Evolutionary conservation across 2,329 filamentous ascomycete genomes (phyloP).

Genomic region (Aspergillus fischeri): DNA sequence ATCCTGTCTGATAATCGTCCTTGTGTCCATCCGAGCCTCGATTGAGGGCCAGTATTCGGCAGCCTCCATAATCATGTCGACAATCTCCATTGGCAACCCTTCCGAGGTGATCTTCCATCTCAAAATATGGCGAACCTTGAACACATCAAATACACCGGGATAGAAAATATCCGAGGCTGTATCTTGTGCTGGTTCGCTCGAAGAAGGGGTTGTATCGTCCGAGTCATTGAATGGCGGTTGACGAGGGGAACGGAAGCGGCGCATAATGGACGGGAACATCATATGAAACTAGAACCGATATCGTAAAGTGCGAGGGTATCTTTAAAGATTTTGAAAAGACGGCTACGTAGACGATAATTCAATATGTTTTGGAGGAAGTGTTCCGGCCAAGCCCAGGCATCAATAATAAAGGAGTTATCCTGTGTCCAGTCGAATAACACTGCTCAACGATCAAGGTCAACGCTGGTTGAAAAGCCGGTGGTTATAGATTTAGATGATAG

Average conservation of each 20-base stretch:
- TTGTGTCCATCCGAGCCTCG: conserved; percentile 15
- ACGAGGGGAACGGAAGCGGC: conserved; percentile 1
- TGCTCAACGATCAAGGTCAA: background rate
- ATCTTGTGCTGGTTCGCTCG: background rate
- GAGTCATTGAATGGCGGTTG: background rate
- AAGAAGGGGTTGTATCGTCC: background rate
- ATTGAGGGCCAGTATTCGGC: conserved; percentile 34
- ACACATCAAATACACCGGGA: conserved; percentile 30
- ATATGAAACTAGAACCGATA: background rate
- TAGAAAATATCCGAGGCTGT: conserved; percentile 15
- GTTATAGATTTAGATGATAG: background rate
- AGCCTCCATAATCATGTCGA: conserved; percentile 38
- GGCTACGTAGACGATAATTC: too few relatives aligned
- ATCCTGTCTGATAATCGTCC: conserved; percentile 27
- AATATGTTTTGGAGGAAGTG: too few relatives aligned
- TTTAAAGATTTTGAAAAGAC: background rate
- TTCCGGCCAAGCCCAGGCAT: background rate
- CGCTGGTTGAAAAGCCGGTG: background rate
- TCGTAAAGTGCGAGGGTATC: background rate
- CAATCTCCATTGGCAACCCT: conserved; percentile 32
- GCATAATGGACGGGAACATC: background rate
- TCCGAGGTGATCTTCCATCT: conserved; percentile 22
- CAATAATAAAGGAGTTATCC: background rate
- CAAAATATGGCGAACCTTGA: conserved; percentile 30
- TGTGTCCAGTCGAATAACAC: background rate